Conservation (phyloP, 2,329 filamentous ascomycete genomes). For the Dothideomycetes sp. region DNA sequence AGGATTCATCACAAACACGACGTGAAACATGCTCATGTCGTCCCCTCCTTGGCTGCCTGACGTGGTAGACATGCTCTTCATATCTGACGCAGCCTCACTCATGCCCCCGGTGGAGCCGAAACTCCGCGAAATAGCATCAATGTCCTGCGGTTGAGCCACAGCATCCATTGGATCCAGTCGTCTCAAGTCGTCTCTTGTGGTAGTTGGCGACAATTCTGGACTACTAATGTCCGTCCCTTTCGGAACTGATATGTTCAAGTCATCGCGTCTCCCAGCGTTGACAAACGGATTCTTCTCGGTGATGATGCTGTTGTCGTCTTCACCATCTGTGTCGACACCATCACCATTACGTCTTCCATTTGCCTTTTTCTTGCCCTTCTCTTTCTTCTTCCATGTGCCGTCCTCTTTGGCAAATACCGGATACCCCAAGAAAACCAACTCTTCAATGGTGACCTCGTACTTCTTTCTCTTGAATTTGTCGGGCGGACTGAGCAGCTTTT, state of each 20-base stretch:
- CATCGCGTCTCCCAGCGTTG: neutral
- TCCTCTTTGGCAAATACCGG: constrained; percentile 73
- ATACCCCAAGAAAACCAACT: constrained; percentile 69
- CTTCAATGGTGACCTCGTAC: constrained; percentile 74
- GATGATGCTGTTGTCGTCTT: constrained; percentile 2
- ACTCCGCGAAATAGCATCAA: neutral
- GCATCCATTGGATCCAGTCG: neutral
- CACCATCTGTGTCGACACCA: neutral
- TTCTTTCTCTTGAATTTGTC: constrained; percentile 67
- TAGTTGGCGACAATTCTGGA: neutral
- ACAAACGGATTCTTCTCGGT: constrained; percentile 2
- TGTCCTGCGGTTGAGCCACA: neutral
- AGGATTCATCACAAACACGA: constrained; percentile 83
- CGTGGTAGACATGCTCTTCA: constrained; percentile 16
- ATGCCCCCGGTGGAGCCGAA: constrained; percentile 1
- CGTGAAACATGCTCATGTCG: constrained; percentile 95
- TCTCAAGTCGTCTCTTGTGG: neutral
- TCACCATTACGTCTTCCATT: constrained; percentile 1
- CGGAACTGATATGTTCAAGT: neutral
- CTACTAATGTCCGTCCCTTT: neutral
- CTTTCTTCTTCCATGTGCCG: constrained; percentile 55
- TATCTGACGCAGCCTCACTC: constrained; percentile 17
- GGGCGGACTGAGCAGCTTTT: constrained; percentile 67
- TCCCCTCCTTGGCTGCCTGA: constrained; percentile 21
- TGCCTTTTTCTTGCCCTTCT: constrained; percentile 1